Evolutionary conservation across 441 rosid genomes (phyloP), one percentile per base, ranked within the genome.

Genomic region (Euphorbia schlechtendalii): DNA sequence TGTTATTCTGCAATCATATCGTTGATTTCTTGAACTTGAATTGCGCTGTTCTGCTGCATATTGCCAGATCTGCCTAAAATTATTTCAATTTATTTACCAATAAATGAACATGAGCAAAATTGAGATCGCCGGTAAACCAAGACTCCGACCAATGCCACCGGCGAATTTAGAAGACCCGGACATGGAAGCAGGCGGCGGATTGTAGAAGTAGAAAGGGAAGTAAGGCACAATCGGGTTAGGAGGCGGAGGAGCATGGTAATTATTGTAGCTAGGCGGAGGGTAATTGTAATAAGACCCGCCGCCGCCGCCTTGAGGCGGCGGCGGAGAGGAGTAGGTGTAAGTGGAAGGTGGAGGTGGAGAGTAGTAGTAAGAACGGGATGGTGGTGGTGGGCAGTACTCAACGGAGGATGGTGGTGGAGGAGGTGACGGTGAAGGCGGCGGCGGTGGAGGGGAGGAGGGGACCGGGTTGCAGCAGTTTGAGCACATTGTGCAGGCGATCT

Each of bases 201-300:
- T 86, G 54, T 89, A 65, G 70, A 77, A 89, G 82, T 84, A 92
- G 64, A 71, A 92, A 4, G 98, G 98, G 34, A 89, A 92, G 76
- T 92, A 92, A 14, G 96, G 96, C 22, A 92, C 89, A 41, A 92
- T 88, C 0, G 96, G 96, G 71, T 92, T 90, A 17, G 96, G 96
- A 0, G 98, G 96, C 1, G 98, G 98, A 6, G 94, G 94, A 0
- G 73, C 73, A 3, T 77, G 83, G 72, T 78, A 83, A 69, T 83
- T 77, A n/a, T 76, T 74, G 58, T 76, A 69, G 40, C 63, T 73
- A 4, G 96, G 92, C 2, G 96, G 96, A 11, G 98, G 92, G 36
- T 80, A 83, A 65, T 84, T 77, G 45, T 76, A 58, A 5, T 82
- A 80, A 53, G 34, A 32, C 3, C 41, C 77, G 2, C 73, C 77